phyloP scores from a whole-genome alignment of 345 rosid species.

The Hevea brasiliensis region DNA sequence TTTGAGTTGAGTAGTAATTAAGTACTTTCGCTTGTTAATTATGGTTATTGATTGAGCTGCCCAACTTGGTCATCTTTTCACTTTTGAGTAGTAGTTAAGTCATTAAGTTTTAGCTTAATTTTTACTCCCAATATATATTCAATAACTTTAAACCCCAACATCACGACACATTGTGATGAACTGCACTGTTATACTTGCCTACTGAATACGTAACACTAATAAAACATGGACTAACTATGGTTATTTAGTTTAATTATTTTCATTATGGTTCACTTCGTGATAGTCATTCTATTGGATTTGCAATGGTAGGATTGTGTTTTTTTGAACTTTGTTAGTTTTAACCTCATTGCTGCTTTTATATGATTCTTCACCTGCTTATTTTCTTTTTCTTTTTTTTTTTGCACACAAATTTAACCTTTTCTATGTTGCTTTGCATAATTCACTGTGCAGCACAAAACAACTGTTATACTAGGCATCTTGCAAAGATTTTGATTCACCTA shows the following conservation, averaged over 20 bases:
- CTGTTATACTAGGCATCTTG: constrained; percentile 74
- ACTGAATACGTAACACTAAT: not conserved
- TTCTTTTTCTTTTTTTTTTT: not conserved
- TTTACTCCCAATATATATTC: not conserved
- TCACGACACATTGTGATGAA: not conserved
- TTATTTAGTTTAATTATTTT: not conserved
- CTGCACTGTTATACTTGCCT: not conserved
- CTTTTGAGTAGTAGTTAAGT: not conserved
- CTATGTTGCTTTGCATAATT: not conserved
- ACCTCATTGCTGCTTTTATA: not conserved
- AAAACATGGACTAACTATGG: not conserved
- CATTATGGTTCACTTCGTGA: not conserved
- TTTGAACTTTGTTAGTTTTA: not conserved
- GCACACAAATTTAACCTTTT: not conserved
- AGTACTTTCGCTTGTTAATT: not conserved
- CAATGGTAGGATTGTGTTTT: not conserved
- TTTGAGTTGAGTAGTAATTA: not conserved
- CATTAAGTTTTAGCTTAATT: not conserved
- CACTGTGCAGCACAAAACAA: constrained; percentile 68
- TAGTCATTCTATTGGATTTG: not conserved
- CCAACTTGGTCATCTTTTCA: not conserved
- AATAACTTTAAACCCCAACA: not conserved
- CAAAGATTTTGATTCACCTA: constrained; percentile 81
- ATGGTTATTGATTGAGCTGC: not conserved
- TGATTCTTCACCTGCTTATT: not conserved